phyloP scores from a whole-genome alignment of 129 eudicot genomes.

The Artemisia argyi region DNA sequence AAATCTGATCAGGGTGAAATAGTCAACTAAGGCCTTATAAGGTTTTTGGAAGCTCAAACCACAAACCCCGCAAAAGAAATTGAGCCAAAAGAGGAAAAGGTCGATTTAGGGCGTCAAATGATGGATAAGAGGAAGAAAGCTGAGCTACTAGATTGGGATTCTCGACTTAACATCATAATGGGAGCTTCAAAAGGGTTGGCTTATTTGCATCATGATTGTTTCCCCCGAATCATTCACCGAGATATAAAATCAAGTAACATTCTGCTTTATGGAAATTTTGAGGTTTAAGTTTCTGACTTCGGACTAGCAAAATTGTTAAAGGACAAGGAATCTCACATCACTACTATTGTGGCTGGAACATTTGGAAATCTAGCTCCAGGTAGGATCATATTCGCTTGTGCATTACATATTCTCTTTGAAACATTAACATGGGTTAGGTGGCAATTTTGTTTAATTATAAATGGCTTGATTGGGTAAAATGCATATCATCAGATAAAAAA shows the following conservation, averaged over 20 bases:
- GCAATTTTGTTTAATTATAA: not conserved
- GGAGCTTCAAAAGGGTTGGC: slow-evolving; percentile 99
- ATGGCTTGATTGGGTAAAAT: not conserved
- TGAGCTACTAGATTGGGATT: slow-evolving; percentile 91
- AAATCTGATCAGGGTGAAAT: slow-evolving; percentile 56
- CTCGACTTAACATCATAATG: slow-evolving; percentile 74
- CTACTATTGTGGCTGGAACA: slow-evolving; percentile 98
- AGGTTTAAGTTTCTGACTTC: slow-evolving; percentile 96
- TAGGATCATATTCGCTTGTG: slow-evolving; percentile 25
- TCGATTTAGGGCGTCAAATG: slow-evolving; percentile 61
- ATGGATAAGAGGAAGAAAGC: slow-evolving; percentile 67
- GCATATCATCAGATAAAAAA: not conserved
- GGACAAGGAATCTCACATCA: slow-evolving; percentile 99
- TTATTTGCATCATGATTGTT: slow-evolving; percentile 97
- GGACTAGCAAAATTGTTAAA: slow-evolving; percentile 93
- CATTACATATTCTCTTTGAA: not conserved
- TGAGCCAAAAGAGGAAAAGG: slow-evolving; percentile 45
- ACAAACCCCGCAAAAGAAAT: slow-evolving; percentile 21
- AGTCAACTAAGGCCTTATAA: slow-evolving; percentile 73
- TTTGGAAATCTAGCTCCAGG: slow-evolving; percentile 99
- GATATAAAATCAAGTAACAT: slow-evolving; percentile 98
- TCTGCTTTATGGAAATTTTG: slow-evolving; percentile 92
- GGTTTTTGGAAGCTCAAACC: slow-evolving; percentile 45
- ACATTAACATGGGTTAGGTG: not conserved
- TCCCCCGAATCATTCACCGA: slow-evolving; percentile 94